phyloP scores from a whole-genome alignment of 116 monocot genomes.

The Trichopus zeylanicus region DNA sequence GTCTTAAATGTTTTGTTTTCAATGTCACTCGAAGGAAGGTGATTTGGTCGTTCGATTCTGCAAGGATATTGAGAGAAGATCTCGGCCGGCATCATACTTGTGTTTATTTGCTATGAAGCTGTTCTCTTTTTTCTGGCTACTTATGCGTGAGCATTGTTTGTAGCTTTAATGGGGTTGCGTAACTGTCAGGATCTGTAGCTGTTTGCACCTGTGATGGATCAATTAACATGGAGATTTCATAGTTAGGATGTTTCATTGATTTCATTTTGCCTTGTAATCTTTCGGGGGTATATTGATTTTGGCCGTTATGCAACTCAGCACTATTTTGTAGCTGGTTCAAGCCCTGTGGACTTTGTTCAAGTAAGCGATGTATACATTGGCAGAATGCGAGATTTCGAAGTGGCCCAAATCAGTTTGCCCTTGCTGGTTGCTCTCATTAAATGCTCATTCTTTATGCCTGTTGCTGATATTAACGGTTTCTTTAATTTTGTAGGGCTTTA shows the following conservation, averaged over 20 bases:
- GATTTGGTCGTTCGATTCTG: slow-evolving; percentile 90
- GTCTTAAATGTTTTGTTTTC: slow-evolving; percentile 4
- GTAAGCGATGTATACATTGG: slow-evolving; percentile 18
- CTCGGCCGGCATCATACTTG: slow-evolving; percentile 45
- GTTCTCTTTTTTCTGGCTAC: no score
- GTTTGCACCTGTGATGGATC: neutral
- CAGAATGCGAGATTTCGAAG: neutral
- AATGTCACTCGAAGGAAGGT: slow-evolving; percentile 25
- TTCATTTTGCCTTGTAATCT: neutral
- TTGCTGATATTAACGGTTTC: neutral
- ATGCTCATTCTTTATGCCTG: neutral
- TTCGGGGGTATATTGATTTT: slow-evolving; percentile 88
- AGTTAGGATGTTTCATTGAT: neutral
- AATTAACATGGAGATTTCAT: no score
- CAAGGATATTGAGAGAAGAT: slow-evolving; percentile 85
- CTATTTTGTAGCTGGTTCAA: slow-evolving; percentile 59
- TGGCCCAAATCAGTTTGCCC: neutral
- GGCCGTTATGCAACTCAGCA: slow-evolving; percentile 52
- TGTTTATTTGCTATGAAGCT: neutral
- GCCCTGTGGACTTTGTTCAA: slow-evolving; percentile 70
- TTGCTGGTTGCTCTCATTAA: neutral
- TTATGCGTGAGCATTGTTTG: no score
- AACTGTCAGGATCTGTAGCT: neutral
- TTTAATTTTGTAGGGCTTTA: slow-evolving; percentile 40
- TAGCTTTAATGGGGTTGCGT: no score